These are phyloP conservation scores for Fistulinella prunicolor DNA, from an alignment of 768 basidiomycete genomes.

Conservation along the genomic window DNA sequence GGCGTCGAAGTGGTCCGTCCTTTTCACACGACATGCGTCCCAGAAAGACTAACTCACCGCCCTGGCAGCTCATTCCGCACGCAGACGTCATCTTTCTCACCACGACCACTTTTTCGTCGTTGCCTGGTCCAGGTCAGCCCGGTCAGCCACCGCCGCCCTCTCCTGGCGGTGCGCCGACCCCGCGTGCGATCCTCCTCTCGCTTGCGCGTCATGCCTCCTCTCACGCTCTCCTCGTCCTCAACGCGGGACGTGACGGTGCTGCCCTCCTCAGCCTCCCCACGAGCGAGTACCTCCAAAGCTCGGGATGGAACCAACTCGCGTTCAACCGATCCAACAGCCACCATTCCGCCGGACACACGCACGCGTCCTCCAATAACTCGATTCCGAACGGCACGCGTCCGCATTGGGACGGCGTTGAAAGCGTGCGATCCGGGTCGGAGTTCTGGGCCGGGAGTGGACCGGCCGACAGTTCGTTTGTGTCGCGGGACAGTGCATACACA, in stretches of 20 bases:
- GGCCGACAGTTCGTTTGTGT: constrained; percentile 16
- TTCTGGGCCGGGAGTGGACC: constrained; percentile 58
- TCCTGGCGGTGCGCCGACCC: constrained; percentile 52
- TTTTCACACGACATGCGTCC: neutral
- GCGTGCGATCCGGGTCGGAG: constrained; percentile 66
- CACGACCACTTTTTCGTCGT: constrained; percentile 25
- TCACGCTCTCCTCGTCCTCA: constrained; percentile 76
- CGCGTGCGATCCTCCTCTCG: constrained; percentile 75
- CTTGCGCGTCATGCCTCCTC: constrained; percentile 62
- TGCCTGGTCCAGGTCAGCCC: neutral
- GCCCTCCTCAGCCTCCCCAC: constrained; percentile 81
- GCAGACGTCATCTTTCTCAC: constrained; percentile 76
- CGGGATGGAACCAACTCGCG: constrained; percentile 56
- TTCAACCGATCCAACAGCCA: neutral
- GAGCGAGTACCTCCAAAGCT: constrained; percentile 82
- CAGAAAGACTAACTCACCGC: neutral
- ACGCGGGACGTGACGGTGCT: constrained; percentile 79
- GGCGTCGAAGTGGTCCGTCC: constrained; percentile 74
- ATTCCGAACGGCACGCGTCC: constrained; percentile 16
- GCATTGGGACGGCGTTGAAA: constrained; percentile 34
- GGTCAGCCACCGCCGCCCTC: constrained; percentile 29
- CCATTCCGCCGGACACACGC: constrained; percentile 17
- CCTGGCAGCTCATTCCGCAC: constrained; percentile 68
- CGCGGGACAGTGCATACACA: constrained; percentile 18
- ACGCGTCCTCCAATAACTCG: constrained; percentile 12